A percentile compares a stretch with the other conserved stretches of the same genome.
These are phyloP conservation scores for Tagetes erecta DNA, from an alignment of 129 eudicot species.

Conservation along the genomic window DNA sequence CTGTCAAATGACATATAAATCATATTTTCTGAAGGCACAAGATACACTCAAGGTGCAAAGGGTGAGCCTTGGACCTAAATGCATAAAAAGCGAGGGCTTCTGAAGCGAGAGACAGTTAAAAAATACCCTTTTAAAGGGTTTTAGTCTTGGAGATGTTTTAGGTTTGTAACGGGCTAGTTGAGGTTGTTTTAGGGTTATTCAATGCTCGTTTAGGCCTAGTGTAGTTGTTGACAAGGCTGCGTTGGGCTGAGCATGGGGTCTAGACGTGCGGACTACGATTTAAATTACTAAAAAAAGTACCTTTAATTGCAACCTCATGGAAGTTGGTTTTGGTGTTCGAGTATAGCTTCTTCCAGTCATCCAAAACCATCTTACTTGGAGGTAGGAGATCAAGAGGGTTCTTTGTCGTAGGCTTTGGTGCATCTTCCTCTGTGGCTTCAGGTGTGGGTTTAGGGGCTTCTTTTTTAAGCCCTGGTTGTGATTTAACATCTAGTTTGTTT, in stretches of 20 bases:
- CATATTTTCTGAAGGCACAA: too few relatives aligned
- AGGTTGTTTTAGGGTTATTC: too few relatives aligned
- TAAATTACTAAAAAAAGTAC: slow-evolving; percentile 24
- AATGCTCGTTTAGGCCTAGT: too few relatives aligned
- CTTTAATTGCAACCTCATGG: slow-evolving; percentile 84
- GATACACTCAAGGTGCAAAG: too few relatives aligned
- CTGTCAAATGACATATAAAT: too few relatives aligned
- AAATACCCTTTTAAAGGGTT: too few relatives aligned
- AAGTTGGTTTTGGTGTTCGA: slow-evolving; percentile 81
- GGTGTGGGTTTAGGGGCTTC: slow-evolving; percentile 45
- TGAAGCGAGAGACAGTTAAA: too few relatives aligned
- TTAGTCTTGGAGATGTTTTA: too few relatives aligned
- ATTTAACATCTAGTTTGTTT: slow-evolving; percentile 59
- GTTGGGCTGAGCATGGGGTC: not conserved
- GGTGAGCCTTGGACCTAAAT: too few relatives aligned
- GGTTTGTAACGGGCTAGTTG: too few relatives aligned
- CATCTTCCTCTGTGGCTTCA: slow-evolving; percentile 49
- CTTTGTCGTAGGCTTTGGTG: slow-evolving; percentile 21
- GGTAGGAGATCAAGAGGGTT: slow-evolving; percentile 20
- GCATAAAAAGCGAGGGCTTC: too few relatives aligned
- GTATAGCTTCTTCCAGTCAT: slow-evolving; percentile 90
- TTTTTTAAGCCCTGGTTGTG: slow-evolving; percentile 48
- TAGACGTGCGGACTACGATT: not conserved
- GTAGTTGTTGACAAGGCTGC: not conserved
- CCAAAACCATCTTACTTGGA: slow-evolving; percentile 65